These are phyloP conservation scores for Pinus albicaulis DNA, from an alignment of 75 land plant species.

Conservation along the genomic window DNA sequence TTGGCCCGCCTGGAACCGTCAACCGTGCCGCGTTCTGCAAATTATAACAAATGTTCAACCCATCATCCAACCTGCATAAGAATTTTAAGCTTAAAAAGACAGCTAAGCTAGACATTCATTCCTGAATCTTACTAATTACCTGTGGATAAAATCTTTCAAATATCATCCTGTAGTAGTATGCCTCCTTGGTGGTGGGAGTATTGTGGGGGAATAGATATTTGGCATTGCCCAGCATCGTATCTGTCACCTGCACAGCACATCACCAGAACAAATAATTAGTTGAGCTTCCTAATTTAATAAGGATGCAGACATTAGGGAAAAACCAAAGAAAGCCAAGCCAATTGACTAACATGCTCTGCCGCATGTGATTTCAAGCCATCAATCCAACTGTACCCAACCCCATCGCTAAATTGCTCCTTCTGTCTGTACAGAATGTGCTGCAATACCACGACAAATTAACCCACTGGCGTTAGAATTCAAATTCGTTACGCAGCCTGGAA, in stretches of 20 bases:
- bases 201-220: constrained; percentile 78
- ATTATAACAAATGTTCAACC: too few species aligned
- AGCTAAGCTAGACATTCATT: too few species aligned
- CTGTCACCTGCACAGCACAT: constrained; percentile 58
- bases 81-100: too few species aligned
- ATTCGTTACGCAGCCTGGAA: too few species aligned
- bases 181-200: constrained; percentile 87
- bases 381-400: constrained; percentile 98
- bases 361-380: constrained; percentile 91
- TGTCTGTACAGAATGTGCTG: constrained; percentile 97
- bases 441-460: constrained; percentile 8
- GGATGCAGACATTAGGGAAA: too few species aligned
- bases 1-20: constrained; percentile 73
- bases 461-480: too few species aligned
- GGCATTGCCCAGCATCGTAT: constrained; percentile 86
- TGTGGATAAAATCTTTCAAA: constrained; percentile 89
- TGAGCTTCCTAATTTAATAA: too few species aligned
- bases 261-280: constrained; percentile 31
- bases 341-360: neutral
- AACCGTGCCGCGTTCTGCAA: constrained; percentile 76
- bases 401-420: constrained; percentile 99
- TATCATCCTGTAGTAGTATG: constrained; percentile 78
- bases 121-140: constrained; percentile 10
- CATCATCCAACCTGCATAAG: too few species aligned
- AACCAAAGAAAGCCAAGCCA: too few species aligned